phyloP scores from a whole-genome alignment of 2,329 filamentous ascomycete genomes.

The Didymella exigua region DNA sequence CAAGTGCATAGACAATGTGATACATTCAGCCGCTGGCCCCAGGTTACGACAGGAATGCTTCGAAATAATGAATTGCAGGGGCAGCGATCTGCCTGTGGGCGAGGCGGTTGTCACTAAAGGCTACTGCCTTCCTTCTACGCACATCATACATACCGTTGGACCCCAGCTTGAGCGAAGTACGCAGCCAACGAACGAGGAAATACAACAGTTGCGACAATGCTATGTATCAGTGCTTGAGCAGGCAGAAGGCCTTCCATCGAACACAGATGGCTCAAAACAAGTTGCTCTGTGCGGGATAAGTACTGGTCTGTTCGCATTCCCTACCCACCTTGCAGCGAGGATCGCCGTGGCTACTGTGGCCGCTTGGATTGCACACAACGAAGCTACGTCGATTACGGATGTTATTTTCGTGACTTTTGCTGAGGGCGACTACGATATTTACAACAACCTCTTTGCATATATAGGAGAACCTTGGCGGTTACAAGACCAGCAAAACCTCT shows the following conservation, averaged over 20 bases:
- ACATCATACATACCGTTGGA: conserved; percentile 46
- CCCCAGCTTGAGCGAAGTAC: conserved; percentile 36
- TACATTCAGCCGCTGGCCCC: conserved; percentile 43
- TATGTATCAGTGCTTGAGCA: conserved; percentile 40
- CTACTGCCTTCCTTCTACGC: conserved; percentile 34
- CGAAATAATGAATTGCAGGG: conserved; percentile 30
- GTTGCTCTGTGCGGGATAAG: conserved; percentile 46
- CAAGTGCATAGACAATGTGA: conserved; percentile 47
- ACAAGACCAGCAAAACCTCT: background rate
- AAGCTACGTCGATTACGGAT: conserved; percentile 35
- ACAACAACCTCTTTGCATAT: conserved; percentile 18
- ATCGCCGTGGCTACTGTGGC: conserved; percentile 37
- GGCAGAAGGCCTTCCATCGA: conserved; percentile 30
- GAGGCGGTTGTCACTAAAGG: conserved; percentile 36
- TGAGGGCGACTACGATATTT: conserved; percentile 31
- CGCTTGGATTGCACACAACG: conserved; percentile 35
- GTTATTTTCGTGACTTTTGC: conserved; percentile 45
- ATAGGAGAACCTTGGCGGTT: conserved; percentile 1
- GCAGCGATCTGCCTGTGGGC: conserved; percentile 31
- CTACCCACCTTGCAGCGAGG: conserved; percentile 31
- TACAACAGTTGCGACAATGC: conserved; percentile 33
- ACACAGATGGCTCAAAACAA: conserved; percentile 32
- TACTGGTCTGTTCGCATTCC: conserved; percentile 47
- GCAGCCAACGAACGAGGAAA: conserved; percentile 24
- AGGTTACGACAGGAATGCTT: conserved; percentile 40